phyloP scores from a whole-genome alignment of 306 rosid species.

The Quercus aquifolioides region DNA sequence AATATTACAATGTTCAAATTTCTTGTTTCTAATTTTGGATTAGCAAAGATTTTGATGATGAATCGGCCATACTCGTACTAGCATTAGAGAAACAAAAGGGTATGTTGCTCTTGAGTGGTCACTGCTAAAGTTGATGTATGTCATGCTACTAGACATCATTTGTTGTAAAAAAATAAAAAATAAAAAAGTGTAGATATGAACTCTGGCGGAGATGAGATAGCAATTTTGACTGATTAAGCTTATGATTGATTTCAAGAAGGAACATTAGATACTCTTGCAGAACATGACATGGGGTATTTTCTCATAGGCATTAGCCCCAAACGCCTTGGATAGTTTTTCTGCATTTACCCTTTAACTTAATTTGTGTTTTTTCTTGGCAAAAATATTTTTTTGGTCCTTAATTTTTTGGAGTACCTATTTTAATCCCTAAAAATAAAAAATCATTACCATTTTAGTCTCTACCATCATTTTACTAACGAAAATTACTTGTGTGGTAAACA shows the following conservation, averaged over 20 bases:
- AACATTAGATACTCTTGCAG: conserved; percentile 1
- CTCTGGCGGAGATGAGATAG: conserved; percentile 2
- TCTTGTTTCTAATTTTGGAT: conserved; percentile 21
- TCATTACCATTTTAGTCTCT: too few species aligned
- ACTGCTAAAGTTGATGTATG: neutral
- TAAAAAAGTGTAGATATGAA: conserved; percentile 4
- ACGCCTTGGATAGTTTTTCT: too few species aligned
- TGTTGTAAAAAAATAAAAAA: neutral
- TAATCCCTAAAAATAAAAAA: too few species aligned
- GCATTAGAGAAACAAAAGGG: neutral
- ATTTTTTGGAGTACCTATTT: too few species aligned
- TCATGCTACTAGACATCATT: neutral
- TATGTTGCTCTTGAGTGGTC: neutral
- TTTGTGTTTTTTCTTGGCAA: too few species aligned
- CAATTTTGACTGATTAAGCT: neutral
- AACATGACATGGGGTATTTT: neutral
- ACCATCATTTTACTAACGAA: too few species aligned
- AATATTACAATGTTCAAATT: neutral
- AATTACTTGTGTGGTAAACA: too few species aligned
- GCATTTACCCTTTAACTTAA: too few species aligned
- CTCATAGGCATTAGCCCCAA: too few species aligned
- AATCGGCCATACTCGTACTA: neutral
- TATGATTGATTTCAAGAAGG: conserved; percentile 25
- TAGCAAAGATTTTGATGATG: neutral
- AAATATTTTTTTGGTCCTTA: too few species aligned